phyloP scores from a whole-genome alignment of 208 protist genomes.

The Acanthamoeba triangularis region DNA sequence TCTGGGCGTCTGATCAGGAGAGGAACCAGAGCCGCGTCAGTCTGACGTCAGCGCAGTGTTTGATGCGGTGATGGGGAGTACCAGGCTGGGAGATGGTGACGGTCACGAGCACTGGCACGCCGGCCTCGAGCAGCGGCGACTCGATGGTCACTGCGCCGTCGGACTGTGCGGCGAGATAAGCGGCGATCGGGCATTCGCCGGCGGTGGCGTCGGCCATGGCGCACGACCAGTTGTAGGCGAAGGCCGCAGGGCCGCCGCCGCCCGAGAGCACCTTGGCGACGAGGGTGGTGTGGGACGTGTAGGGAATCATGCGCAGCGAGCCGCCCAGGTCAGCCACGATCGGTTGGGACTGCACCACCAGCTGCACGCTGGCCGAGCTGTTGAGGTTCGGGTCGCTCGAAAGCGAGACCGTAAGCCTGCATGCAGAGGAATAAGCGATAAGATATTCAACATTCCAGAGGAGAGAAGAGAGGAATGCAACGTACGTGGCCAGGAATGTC shows the following conservation, averaged over 20 bases:
- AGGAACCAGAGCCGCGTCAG: too few relatives aligned
- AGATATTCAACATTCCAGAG: background rate
- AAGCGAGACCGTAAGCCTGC: background rate
- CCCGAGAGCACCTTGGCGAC: background rate
- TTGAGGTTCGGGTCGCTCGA: background rate
- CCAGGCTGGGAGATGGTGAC: background rate
- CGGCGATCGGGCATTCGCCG: background rate
- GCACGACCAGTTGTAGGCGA: conserved; percentile 24
- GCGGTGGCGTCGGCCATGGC: background rate
- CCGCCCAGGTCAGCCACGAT: conserved; percentile 15
- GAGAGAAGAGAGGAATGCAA: too few relatives aligned
- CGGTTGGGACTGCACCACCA: background rate
- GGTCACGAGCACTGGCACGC: background rate
- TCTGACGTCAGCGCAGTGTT: background rate
- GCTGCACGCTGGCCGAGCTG: background rate
- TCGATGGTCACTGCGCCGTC: background rate
- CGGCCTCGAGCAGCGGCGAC: background rate
- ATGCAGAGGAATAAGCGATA: background rate
- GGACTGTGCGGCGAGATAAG: background rate
- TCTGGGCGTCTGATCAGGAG: background rate
- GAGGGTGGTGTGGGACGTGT: background rate
- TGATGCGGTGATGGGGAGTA: background rate
- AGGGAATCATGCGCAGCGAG: conserved; percentile 8
- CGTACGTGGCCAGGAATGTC: conserved; percentile 10
- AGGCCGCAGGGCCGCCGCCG: background rate